Percentiles rank a stretch among this genome's conserved stretches.
phyloP scores from a whole-genome alignment of 495 filamentous ascomycete genomes.

The Neurospora sublineolata region DNA sequence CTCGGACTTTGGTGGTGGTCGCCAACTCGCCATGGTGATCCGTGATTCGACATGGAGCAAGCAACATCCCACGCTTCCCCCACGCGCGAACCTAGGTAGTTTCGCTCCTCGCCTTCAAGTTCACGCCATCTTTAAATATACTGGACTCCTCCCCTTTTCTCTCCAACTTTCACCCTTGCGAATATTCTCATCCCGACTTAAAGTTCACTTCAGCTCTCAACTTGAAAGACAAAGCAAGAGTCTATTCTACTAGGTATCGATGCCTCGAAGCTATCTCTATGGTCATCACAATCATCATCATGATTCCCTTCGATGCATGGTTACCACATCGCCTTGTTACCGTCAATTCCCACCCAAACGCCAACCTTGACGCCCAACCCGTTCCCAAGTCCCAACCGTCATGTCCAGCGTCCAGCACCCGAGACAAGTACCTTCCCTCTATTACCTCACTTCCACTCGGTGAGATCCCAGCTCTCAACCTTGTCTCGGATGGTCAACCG shows the following conservation, averaged over 20 bases:
- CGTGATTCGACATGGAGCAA: slow-evolving; percentile 13
- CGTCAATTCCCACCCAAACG: neutral
- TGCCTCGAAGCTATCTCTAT: neutral
- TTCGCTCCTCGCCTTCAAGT: slow-evolving; percentile 3
- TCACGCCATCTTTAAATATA: slow-evolving; percentile 18
- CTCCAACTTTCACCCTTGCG: neutral
- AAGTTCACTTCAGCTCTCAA: neutral
- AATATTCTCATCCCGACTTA: neutral
- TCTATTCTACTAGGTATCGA: neutral
- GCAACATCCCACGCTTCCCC: slow-evolving; percentile 27
- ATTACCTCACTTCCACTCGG: slow-evolving; percentile 35
- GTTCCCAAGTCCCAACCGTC: neutral
- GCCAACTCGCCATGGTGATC: neutral
- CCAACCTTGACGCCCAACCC: neutral
- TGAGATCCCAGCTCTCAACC: slow-evolving; percentile 45
- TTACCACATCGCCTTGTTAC: neutral
- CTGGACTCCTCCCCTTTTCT: neutral
- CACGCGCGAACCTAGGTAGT: slow-evolving; percentile 16
- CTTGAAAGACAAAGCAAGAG: neutral
- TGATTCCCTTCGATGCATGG: neutral
- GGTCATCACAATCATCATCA: neutral
- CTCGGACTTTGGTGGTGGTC: neutral
- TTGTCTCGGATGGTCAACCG: slow-evolving; percentile 47
- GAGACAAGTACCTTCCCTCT: neutral
- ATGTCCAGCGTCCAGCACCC: neutral